Evolutionary conservation across 306 rosid species (phyloP).

Genomic region (Cucurbita pepo): DNA sequence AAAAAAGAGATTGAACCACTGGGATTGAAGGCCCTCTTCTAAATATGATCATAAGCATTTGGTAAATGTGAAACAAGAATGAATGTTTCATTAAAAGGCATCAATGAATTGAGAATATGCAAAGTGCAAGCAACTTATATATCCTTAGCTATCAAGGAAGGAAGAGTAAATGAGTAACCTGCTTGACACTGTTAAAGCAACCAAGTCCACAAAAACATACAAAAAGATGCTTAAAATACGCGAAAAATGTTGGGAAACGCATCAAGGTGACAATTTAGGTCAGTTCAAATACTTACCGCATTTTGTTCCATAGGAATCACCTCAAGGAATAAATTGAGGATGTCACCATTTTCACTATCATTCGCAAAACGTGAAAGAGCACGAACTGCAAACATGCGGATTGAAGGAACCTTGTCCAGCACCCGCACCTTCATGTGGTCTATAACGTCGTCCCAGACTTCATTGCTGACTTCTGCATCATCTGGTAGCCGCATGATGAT

Average conservation of each 20-base stretch:
- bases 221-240: background rate
- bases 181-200: background rate
- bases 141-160: background rate
- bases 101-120: background rate
- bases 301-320: constrained; percentile 53
- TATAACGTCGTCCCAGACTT: constrained; percentile 78
- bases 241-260: no score
- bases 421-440: constrained; percentile 65
- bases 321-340: constrained; percentile 64
- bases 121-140: background rate
- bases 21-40: background rate
- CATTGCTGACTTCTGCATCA: constrained; percentile 80
- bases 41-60: background rate
- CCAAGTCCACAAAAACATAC: background rate
- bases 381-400: constrained; percentile 75
- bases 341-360: constrained; percentile 63
- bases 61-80: background rate
- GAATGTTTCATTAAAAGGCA: background rate
- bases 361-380: constrained; percentile 90
- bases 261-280: background rate
- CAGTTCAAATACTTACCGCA: constrained; percentile 41
- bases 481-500: constrained; percentile 82
- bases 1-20: background rate
- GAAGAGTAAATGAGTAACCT: background rate
- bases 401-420: constrained; percentile 53